These are phyloP conservation scores for Melastoma candidum DNA, from an alignment of 441 rosid species.

Conservation along the genomic window DNA sequence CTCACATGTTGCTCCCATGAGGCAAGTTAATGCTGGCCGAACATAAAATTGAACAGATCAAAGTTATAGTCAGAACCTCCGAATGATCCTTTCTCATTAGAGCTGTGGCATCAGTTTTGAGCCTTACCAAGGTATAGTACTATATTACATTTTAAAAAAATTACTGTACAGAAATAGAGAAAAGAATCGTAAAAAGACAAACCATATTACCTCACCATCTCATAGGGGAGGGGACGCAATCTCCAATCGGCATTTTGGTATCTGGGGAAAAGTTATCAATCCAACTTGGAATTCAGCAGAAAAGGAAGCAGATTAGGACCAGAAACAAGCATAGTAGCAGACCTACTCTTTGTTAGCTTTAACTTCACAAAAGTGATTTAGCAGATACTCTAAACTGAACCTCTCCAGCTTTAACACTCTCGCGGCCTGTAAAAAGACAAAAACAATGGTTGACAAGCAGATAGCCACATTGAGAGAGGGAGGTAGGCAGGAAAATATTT, in stretches of 20 bases:
- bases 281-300: slow-evolving; percentile 3
- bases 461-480: no score
- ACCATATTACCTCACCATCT: slow-evolving; percentile 54
- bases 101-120: no score
- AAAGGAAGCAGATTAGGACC: not conserved
- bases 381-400: slow-evolving; percentile 78
- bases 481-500: no score
- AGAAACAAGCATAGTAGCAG: slow-evolving; percentile 11
- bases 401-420: slow-evolving; percentile 83
- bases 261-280: slow-evolving; percentile 35
- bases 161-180: no score
- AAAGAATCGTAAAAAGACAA: not conserved
- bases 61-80: no score
- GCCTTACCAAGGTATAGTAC: no score
- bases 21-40: no score
- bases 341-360: slow-evolving; percentile 85
- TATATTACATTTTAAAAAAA: no score
- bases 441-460: not conserved
- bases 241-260: slow-evolving; percentile 98
- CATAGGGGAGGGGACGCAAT: slow-evolving; percentile 73
- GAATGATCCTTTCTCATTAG: no score
- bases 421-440: slow-evolving; percentile 53
- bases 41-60: no score
- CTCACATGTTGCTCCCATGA: no score
- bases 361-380: slow-evolving; percentile 70